These are phyloP conservation scores for Hibiscus mutabilis DNA, from an alignment of 345 rosid species.

Conservation along the genomic window DNA sequence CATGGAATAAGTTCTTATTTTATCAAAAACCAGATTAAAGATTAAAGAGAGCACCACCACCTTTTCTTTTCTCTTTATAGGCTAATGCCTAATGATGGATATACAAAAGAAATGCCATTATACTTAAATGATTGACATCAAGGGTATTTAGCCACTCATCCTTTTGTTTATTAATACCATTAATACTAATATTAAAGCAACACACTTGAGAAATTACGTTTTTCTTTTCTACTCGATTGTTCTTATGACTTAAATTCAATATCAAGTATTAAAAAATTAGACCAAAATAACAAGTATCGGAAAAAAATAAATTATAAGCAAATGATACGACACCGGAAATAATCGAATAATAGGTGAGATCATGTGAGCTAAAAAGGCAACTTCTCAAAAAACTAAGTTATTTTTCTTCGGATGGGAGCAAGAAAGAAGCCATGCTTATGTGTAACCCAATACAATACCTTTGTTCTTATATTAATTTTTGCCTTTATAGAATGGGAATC, in stretches of 20 bases:
- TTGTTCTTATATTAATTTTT: background rate
- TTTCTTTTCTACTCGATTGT: too few species aligned
- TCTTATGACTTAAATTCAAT: too few species aligned
- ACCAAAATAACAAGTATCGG: too few species aligned
- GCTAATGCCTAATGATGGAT: constrained; percentile 17
- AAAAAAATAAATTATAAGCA: too few species aligned
- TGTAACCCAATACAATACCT: constrained; percentile 6
- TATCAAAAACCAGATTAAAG: background rate
- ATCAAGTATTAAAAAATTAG: too few species aligned
- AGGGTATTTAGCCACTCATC: background rate
- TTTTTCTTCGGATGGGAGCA: background rate
- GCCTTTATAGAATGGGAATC: background rate
- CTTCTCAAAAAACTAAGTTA: too few species aligned
- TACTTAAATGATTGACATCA: constrained; percentile 29
- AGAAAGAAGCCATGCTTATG: background rate
- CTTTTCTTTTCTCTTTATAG: background rate
- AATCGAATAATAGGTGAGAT: too few species aligned
- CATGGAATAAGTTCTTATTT: constrained; percentile 1
- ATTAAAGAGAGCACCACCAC: background rate
- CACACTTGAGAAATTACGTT: too few species aligned
- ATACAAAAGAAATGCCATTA: constrained; percentile 14
- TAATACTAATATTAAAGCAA: too few species aligned
- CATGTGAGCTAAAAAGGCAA: background rate
- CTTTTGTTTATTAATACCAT: background rate
- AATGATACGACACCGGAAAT: too few species aligned